Conservation (phyloP, 225 moss, liverwort and hornwort species). For the Physcomitrellopsis africana region DNA sequence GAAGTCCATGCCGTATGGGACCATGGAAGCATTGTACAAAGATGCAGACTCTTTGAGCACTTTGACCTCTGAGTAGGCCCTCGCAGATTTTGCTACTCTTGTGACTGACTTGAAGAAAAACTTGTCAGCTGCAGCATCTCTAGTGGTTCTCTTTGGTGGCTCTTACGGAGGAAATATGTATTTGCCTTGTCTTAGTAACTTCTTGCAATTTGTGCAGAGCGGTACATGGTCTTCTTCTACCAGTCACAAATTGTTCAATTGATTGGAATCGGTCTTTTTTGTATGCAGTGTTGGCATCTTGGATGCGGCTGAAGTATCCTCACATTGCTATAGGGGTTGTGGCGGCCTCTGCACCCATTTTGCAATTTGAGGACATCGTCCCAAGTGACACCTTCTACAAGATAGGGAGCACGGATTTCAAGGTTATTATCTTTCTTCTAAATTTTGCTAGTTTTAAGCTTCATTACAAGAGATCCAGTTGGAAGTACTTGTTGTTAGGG, state of each 20-base stretch:
- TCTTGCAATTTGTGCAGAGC: not conserved
- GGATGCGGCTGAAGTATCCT: constrained; percentile 96
- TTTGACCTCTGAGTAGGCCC: constrained; percentile 88
- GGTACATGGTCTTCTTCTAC: not conserved
- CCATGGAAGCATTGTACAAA: constrained; percentile 75
- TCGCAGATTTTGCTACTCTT: constrained; percentile 89
- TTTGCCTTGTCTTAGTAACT: not conserved
- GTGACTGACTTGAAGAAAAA: constrained; percentile 83
- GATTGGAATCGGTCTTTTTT: constrained; percentile 6
- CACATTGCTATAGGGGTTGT: constrained; percentile 93
- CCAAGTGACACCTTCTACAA: constrained; percentile 76
- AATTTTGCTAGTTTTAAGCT: not conserved
- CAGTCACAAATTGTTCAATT: not conserved
- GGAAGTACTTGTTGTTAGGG: not conserved
- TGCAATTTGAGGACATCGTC: constrained; percentile 83
- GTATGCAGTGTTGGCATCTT: constrained; percentile 85
- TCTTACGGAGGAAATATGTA: constrained; percentile 88
- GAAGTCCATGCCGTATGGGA: constrained; percentile 90
- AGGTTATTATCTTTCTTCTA: constrained; percentile 36
- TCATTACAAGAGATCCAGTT: not conserved
- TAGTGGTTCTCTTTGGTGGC: constrained; percentile 95
- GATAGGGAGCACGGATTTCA: constrained; percentile 77
- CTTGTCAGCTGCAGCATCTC: constrained; percentile 82
- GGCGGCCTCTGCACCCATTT: constrained; percentile 93
- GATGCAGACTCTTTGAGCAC: constrained; percentile 75